Percentiles rank a stretch among this genome's conserved stretches.
Conservation (phyloP, 148 eudicot genomes). For the Agrostemma githago region DNA sequence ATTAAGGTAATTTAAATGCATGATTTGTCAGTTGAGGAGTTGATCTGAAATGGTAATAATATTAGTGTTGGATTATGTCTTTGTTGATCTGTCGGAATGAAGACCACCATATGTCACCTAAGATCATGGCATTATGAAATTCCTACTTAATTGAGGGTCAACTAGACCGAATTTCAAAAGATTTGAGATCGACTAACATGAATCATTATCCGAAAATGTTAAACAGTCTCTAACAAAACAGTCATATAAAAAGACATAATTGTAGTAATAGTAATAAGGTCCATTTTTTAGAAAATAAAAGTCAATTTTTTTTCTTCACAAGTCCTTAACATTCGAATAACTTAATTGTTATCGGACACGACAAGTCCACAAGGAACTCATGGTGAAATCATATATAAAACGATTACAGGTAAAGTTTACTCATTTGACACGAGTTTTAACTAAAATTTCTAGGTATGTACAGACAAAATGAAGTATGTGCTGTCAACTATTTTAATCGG, state of each 20-base stretch:
- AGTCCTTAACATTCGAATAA: neutral
- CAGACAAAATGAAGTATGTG: no score
- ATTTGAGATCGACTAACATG: no score
- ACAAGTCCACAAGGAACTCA: neutral
- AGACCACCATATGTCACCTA: conserved; percentile 10
- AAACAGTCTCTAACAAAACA: no score
- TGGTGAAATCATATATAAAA: no score
- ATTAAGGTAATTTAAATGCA: neutral
- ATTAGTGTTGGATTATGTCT: conserved; percentile 8
- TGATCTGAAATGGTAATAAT: conserved; percentile 3
- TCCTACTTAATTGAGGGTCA: neutral
- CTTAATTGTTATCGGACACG: neutral
- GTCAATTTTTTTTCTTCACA: no score
- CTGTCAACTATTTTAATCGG: no score
- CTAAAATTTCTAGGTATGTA: no score
- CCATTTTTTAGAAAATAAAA: no score
- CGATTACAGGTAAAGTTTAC: neutral
- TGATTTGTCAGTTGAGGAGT: neutral
- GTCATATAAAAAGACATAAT: no score
- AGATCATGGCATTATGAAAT: neutral
- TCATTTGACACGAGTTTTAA: no score
- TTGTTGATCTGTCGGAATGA: conserved; percentile 20
- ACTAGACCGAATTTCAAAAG: neutral
- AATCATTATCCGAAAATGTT: no score
- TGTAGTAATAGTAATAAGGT: no score